Evolutionary conservation across 2,329 filamentous ascomycete species (phyloP).

Genomic region (Colletotrichum noveboracense): DNA sequence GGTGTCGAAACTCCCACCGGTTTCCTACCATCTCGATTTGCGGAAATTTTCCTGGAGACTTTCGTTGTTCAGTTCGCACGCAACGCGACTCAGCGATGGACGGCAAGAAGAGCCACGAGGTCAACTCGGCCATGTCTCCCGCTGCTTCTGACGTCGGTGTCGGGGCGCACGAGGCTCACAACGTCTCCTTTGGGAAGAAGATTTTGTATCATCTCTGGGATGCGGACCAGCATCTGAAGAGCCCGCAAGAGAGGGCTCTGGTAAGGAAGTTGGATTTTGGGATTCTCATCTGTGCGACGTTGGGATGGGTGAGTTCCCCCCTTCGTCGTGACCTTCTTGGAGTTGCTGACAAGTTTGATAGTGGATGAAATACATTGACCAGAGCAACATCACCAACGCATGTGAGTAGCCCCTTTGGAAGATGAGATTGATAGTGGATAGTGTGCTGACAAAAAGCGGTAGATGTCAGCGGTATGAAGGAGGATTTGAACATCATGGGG

Average conservation of each 20-base stretch:
- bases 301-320: not conserved
- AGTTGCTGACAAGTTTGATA: not conserved
- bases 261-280: slow-evolving; percentile 8
- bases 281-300: not conserved
- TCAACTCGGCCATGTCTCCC: not conserved
- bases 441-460: not conserved
- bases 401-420: not conserved
- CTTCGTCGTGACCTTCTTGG: rapidly evolving
- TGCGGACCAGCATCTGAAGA: not conserved
- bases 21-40: not conserved
- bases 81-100: not conserved
- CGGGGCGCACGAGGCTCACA: not conserved
- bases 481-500: not conserved
- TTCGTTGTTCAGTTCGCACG: not conserved
- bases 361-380: slow-evolving; percentile 15
- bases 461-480: slow-evolving; percentile 4
- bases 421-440: not conserved
- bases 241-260: not conserved
- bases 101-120: not conserved
- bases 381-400: slow-evolving; percentile 8
- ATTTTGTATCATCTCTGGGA: slow-evolving; percentile 4
- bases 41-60: not conserved
- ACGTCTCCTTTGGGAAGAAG: not conserved
- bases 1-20: not conserved
- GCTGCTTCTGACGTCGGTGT: not conserved